Percentiles rank a stretch among this genome's conserved stretches.
phyloP scores from a whole-genome alignment of 805 yeast genomes.

The Isabelozyma gotoi region DNA sequence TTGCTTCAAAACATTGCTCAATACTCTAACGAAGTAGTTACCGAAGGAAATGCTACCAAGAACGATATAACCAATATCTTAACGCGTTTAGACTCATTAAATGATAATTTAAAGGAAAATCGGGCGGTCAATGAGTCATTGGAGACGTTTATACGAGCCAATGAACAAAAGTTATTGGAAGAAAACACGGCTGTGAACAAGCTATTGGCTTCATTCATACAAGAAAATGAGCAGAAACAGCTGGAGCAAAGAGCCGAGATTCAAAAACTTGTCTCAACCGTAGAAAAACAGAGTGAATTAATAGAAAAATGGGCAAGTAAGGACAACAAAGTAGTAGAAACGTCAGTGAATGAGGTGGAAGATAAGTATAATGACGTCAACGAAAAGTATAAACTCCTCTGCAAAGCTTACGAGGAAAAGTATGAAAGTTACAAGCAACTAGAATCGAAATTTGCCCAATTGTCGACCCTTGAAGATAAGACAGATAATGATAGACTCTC shows the following conservation, averaged over 20 bases:
- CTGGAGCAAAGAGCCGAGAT: not conserved
- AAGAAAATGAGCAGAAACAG: no score
- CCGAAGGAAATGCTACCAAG: constrained; percentile 36
- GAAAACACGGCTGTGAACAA: no score
- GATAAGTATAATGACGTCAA: constrained; percentile 10
- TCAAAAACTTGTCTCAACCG: not conserved
- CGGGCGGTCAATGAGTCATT: not conserved
- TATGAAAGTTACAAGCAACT: constrained; percentile 18
- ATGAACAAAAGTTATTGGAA: not conserved
- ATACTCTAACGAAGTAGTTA: constrained; percentile 34
- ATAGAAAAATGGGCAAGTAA: not conserved
- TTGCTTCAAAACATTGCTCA: constrained; percentile 31
- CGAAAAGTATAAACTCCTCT: constrained; percentile 17
- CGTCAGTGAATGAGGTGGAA: not conserved
- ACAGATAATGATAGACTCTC: not conserved
- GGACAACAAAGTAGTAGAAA: not conserved
- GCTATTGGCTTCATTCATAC: no score
- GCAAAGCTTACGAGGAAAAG: constrained; percentile 21
- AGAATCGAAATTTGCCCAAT: constrained; percentile 17
- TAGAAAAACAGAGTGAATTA: not conserved
- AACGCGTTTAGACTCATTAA: not conserved
- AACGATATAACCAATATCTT: constrained; percentile 16
- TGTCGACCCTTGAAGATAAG: constrained; percentile 6
- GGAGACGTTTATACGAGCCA: not conserved
- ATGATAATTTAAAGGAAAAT: not conserved